Base-by-base conservation (phyloP, 129 eudicot species). In the Saussurea involucrata region DNA sequence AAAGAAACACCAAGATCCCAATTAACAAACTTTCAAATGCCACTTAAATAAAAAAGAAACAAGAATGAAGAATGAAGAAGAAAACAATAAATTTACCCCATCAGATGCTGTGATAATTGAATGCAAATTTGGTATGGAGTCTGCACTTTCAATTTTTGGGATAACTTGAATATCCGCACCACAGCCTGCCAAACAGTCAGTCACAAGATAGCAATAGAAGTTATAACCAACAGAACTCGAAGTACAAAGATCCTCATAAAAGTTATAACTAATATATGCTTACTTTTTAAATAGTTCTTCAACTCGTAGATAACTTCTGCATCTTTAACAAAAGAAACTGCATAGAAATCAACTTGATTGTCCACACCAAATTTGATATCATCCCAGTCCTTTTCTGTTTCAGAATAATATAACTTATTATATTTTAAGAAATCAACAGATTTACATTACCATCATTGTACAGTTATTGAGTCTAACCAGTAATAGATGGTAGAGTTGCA, bases 361-460 rank as follows among this genome's bases (percentile, higher is more conserved):
- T 95, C 98, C 82, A 95, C 98, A 31, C 98, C 97, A 80, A 95
- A 95, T 86, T 91, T 95, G 89, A 95, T 91, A 67, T 95, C 98
- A 76, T 95, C 98, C 98, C 98, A 95, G 71, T 95, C 98, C 83
- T 95, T 95, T 46, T 95, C 97, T 91, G 97, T 81, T 72, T 66
- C 61, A 81, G 3, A 75, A 42, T 8, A 81, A 70, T 8, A 24
- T 12, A 64, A 75, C 29, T 3, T 32, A 28, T 25, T 80, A 66
- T 22, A 74, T 65, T 82, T 60, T 8, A 20, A 71, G 71, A 34
- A 36, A 28, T 53, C 24, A 6, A 11, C 57, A 78, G 25, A 15
- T 55, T 57, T 58, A 67, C 12, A 58, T 15, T 24, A 58, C 9
- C 36, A 55, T 46, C 42, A 63, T 63, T 63, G 64, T 20, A 73